Conservation (phyloP, 768 basidiomycete genomes). For the Naganishia vaughanmartiniae region DNA sequence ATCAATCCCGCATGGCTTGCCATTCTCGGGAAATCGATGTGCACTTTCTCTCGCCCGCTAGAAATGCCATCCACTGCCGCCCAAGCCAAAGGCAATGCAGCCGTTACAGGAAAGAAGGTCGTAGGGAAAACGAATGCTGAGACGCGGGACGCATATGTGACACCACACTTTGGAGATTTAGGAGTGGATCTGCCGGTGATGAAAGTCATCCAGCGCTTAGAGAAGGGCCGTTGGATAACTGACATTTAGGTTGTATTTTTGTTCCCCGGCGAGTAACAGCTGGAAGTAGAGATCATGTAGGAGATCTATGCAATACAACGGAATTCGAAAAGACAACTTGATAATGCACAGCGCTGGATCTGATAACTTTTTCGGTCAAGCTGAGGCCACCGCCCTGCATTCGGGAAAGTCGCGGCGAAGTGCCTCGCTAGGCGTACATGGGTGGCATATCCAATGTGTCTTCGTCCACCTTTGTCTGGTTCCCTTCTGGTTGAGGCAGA, state of each 20-base stretch:
- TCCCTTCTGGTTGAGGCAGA: not conserved
- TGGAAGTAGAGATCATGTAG: not conserved
- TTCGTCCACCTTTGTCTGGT: not conserved
- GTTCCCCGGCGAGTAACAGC: no score
- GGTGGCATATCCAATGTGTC: constrained; percentile 3
- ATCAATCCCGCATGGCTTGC: constrained; percentile 87
- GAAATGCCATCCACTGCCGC: constrained; percentile 55
- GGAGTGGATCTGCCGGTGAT: constrained; percentile 84
- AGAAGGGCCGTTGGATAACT: constrained; percentile 50
- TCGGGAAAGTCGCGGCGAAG: not conserved
- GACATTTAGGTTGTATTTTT: not conserved
- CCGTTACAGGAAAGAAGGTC: not conserved
- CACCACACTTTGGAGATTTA: constrained; percentile 79
- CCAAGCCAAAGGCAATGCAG: constrained; percentile 44
- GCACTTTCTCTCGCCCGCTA: constrained; percentile 82
- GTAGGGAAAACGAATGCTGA: constrained; percentile 43
- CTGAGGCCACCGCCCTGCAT: not conserved
- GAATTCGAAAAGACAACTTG: not conserved
- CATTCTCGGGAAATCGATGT: constrained; percentile 72
- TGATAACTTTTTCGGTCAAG: not conserved
- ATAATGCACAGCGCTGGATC: not conserved
- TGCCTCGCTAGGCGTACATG: not conserved
- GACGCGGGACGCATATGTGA: constrained; percentile 64
- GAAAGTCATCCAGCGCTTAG: constrained; percentile 53
- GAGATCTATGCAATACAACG: not conserved